A percentile compares a stretch with the other conserved stretches of the same genome.
Evolutionary conservation across 345 rosid species (phyloP).

Genomic region (Linum trigynum): DNA sequence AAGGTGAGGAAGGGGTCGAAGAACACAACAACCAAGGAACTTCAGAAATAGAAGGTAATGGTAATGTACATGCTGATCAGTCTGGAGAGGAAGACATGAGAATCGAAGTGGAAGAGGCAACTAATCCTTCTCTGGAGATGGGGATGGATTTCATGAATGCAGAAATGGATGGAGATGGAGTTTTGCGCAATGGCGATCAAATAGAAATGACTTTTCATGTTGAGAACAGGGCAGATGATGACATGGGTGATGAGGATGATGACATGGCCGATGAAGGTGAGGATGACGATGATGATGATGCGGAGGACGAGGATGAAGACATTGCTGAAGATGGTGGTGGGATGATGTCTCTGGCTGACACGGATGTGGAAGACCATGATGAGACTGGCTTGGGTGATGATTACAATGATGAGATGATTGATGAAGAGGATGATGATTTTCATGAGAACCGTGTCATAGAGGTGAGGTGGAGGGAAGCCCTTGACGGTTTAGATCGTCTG

Average conservation of each 20-base stretch:
- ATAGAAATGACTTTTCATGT: slow-evolving; percentile 75
- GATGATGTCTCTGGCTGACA: slow-evolving; percentile 88
- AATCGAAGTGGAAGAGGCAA: slow-evolving; percentile 48
- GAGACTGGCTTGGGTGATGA: slow-evolving; percentile 88
- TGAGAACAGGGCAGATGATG: slow-evolving; percentile 78
- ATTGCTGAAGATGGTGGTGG: slow-evolving; percentile 91
- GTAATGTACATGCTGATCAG: slow-evolving; percentile 37
- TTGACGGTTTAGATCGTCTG: slow-evolving; percentile 88
- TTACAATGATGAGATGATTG: slow-evolving; percentile 86
- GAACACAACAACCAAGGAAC: slow-evolving; percentile 42
- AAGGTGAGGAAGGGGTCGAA: slow-evolving; percentile 35
- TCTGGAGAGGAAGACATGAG: slow-evolving; percentile 63
- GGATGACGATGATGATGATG: slow-evolving; percentile 79
- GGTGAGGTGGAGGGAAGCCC: slow-evolving; percentile 93
- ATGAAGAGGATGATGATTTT: slow-evolving; percentile 93
- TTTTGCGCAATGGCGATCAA: slow-evolving; percentile 43
- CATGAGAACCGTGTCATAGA: slow-evolving; percentile 84
- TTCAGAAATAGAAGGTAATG: slow-evolving; percentile 39
- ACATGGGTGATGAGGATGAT: slow-evolving; percentile 81
- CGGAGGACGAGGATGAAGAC: slow-evolving; percentile 90
- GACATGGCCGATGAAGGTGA: slow-evolving; percentile 97
- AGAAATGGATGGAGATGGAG: slow-evolving; percentile 69
- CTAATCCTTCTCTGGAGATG: slow-evolving; percentile 45
- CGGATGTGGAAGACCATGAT: slow-evolving; percentile 91
- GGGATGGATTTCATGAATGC: slow-evolving; percentile 82